Evolutionary conservation across 2,329 filamentous ascomycete species (phyloP).

Genomic region (Penicillium sp.): DNA sequence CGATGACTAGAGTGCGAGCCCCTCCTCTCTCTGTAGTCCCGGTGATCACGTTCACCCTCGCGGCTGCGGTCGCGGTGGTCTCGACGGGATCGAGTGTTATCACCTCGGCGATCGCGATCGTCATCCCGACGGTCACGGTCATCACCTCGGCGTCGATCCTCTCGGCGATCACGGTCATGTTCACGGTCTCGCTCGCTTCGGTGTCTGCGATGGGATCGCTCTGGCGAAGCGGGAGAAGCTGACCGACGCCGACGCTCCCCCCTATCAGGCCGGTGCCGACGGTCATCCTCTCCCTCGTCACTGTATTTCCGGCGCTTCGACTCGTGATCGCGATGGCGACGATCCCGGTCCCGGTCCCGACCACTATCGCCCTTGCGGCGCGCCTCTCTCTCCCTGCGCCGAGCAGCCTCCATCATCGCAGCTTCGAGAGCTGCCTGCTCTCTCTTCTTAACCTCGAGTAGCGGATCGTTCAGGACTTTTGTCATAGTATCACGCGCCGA

Average conservation of each 20-base stretch:
- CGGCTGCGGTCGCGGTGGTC: constrained; percentile 16
- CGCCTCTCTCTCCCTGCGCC: constrained; percentile 31
- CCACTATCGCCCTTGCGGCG: constrained; percentile 16
- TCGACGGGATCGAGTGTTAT: constrained; percentile 18
- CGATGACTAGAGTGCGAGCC: constrained; percentile 22
- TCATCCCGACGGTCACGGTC: constrained; percentile 18
- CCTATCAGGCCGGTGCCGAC: constrained; percentile 22
- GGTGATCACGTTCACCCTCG: constrained; percentile 11
- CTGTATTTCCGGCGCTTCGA: constrained; percentile 29
- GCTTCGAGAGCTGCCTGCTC: constrained; percentile 77
- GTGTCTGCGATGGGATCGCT: constrained; percentile 27
- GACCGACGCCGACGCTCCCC: constrained; percentile 30
- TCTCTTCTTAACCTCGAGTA: constrained; percentile 89
- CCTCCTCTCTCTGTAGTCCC: constrained; percentile 25
- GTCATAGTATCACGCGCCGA: constrained; percentile 75
- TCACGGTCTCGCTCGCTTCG: constrained; percentile 29
- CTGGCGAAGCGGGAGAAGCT: constrained; percentile 26
- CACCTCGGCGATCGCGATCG: constrained; percentile 1
- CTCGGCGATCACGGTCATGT: constrained; percentile 24
- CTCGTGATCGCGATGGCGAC: constrained; percentile 25
- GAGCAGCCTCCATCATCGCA: constrained; percentile 49
- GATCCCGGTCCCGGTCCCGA: constrained; percentile 18
- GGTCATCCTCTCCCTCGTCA: constrained; percentile 28
- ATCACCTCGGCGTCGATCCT: constrained; percentile 20
- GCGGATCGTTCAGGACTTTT: constrained; percentile 88